Base-by-base conservation (phyloP, 1,284 basidiomycete species). In the Malassezia cuniculi region DNA sequence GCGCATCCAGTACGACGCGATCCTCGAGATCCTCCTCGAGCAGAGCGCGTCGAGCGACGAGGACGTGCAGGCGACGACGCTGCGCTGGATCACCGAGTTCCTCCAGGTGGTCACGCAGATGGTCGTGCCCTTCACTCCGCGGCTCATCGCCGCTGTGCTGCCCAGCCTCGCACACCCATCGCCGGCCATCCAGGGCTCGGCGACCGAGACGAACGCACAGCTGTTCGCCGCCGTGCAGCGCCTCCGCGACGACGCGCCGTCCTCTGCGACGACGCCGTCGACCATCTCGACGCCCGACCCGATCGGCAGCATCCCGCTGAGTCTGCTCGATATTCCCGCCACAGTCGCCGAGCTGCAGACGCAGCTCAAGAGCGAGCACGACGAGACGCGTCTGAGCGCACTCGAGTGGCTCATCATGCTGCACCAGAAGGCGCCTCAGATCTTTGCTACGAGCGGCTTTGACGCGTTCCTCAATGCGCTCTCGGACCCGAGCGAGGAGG, bases 371-470 rank as follows among this genome's bases (percentile, higher is more conserved):
- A 89, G 85, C 68, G 87, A 95, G 68, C 85, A 86, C 62, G 90
- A 93, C 59, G 86, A 94, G 64, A 95, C 93, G 1, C 74, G 90
- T 28, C 84, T 97, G 5, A 85, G 86, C 17, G 87, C 90, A 3
- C 71, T 99, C 52, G 87, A 93, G 70, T 99, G 93, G 93, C 72
- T 99, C 21, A 79, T 94, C 35, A 99, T 99, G 93, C 71, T 99
- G 37, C 93, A 99, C 69, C 82, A 87, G 63, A 95, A 95, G 65
- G 85, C 85, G 14, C 93, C 93, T 0, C 83, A 81, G 69, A 93
- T 90, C 84, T 90, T 94, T 47, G 72, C 95, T 36, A 82, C 85
- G 0, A 86, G 85, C 7, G 95, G 89, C 1, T 95, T 90, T 69
- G 86, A 87, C 7, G 85, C 86, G 0, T 70, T 99, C 36, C 74